Conservation (phyloP, 2,329 filamentous ascomycete species). For the Ophiostoma montium region DNA sequence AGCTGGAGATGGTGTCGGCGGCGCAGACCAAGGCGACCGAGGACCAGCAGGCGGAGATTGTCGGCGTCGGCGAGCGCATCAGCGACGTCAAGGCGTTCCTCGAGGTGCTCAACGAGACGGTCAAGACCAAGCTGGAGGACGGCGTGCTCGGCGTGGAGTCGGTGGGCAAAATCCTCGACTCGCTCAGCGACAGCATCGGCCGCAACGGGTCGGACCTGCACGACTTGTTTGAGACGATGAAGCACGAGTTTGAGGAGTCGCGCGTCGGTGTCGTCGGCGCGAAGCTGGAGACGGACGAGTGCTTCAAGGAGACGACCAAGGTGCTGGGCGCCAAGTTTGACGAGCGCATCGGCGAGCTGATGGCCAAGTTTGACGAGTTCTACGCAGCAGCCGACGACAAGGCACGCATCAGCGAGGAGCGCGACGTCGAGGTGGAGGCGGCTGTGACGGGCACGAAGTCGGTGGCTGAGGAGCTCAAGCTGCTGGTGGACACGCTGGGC, state of each 20-base stretch:
- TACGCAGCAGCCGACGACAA: constrained; percentile 62
- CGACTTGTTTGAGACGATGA: constrained; percentile 61
- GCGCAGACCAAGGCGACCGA: constrained; percentile 67
- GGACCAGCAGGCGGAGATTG: constrained; percentile 71
- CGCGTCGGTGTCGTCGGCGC: constrained; percentile 64
- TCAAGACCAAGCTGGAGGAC: constrained; percentile 64
- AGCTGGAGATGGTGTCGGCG: constrained; percentile 53
- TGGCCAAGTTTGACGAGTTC: constrained; percentile 79
- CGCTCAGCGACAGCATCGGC: constrained; percentile 47
- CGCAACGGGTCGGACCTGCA: constrained; percentile 52
- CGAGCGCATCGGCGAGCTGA: constrained; percentile 58
- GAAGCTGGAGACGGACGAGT: constrained; percentile 74
- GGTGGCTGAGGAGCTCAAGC: constrained; percentile 74
- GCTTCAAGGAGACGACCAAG: constrained; percentile 46
- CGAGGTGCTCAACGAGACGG: constrained; percentile 61
- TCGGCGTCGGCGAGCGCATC: constrained; percentile 63
- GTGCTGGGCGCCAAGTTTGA: constrained; percentile 42
- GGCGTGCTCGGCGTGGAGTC: constrained; percentile 59
- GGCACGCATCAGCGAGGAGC: constrained; percentile 57
- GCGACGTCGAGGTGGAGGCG: constrained; percentile 57
- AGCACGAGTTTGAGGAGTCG: constrained; percentile 75
- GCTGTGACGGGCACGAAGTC: constrained; percentile 62
- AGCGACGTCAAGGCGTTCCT: constrained; percentile 53
- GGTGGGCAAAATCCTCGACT: constrained; percentile 55
- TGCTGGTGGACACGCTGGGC: constrained; percentile 74